Base-by-base conservation (phyloP, 192 early-diverging fungal species). In the Backusella australiensis region DNA sequence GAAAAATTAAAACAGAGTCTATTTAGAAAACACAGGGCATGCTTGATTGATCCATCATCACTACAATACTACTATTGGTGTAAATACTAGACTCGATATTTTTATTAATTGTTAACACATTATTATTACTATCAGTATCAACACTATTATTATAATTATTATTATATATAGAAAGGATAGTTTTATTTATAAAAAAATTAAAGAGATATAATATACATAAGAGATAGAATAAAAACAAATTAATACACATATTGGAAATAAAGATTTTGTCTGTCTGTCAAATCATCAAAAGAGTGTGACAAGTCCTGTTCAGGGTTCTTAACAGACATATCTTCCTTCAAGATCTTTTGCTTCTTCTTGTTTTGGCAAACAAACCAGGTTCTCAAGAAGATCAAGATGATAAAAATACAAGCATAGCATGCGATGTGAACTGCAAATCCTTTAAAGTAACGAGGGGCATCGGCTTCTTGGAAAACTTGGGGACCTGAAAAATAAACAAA, bases 201-300 rank as follows among this genome's bases (percentile, higher is more conserved):
- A n/a, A n/a, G 17, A 49, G 12, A 12, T 17, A 49, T 49, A 49
- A 49, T 49, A 49, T 49, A 63, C 56, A 29, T 63, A 23, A 29
- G 9, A 32, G 21, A 29, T 23, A 39, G 0, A 32, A 39, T 39
- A 39, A 39, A 11, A 26, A 59, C 17, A 23, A 59, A 59, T 63
- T 69, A 75, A 69, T 75, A 75, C 15, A 69, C 68, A 35, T 75
- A 75, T 42, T 68, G 42, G 68, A 75, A 75, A 42, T 75, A 67
- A 11, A 42, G 75, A 12, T 75, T 75, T 36, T 75, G 75, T 8
- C 66, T 69, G 68, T 75, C 75, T n/a, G 75, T 75, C 44, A 75
- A 69, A 26, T 75, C 75, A 36, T 75, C 75, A 44, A 75, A 75
- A 8, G 75, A 75, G 11, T 49, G 75, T 17, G 75, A 69, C 41